These are phyloP conservation scores for Candida ovalis DNA, from an alignment of 805 yeast genomes.

Conservation along the genomic window DNA sequence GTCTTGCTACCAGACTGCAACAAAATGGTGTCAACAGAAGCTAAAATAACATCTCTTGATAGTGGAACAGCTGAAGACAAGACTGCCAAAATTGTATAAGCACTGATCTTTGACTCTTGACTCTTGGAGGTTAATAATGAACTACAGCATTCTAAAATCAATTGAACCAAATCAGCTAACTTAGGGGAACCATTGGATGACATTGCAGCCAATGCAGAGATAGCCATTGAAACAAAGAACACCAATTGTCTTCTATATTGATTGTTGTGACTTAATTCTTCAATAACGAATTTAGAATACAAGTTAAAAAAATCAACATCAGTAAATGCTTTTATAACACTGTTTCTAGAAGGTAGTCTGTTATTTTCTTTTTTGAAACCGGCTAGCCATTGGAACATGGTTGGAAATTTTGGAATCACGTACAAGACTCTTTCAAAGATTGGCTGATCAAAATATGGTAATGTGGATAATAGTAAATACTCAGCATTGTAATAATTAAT, in stretches of 20 bases:
- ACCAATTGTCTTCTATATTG: slow-evolving; percentile 69
- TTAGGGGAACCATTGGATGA: slow-evolving; percentile 38
- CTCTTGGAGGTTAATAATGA: slow-evolving; percentile 44
- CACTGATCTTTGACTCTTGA: slow-evolving; percentile 72
- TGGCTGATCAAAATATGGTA: slow-evolving; percentile 78
- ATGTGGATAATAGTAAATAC: slow-evolving; percentile 58
- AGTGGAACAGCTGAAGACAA: slow-evolving; percentile 70
- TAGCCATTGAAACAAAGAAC: slow-evolving; percentile 71
- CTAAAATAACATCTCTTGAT: slow-evolving; percentile 49
- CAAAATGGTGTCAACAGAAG: slow-evolving; percentile 58
- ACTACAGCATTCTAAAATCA: slow-evolving; percentile 56
- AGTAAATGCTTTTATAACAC: slow-evolving; percentile 69
- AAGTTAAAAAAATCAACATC: slow-evolving; percentile 67
- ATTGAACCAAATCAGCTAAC: slow-evolving; percentile 50
- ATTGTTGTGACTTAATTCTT: slow-evolving; percentile 48
- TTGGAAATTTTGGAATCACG: slow-evolving; percentile 71
- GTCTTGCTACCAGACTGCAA: slow-evolving; percentile 20
- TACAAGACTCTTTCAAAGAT: slow-evolving; percentile 73
- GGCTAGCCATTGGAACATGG: slow-evolving; percentile 66
- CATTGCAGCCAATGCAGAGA: slow-evolving; percentile 64
- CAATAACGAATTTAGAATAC: slow-evolving; percentile 53
- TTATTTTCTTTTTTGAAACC: slow-evolving; percentile 55
- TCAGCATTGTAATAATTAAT: slow-evolving; percentile 81
- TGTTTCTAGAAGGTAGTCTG: slow-evolving; percentile 60
- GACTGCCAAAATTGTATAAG: slow-evolving; percentile 79